Base-by-base conservation (phyloP, 768 basidiomycete species). In the Clitopilus passeckerianus region DNA sequence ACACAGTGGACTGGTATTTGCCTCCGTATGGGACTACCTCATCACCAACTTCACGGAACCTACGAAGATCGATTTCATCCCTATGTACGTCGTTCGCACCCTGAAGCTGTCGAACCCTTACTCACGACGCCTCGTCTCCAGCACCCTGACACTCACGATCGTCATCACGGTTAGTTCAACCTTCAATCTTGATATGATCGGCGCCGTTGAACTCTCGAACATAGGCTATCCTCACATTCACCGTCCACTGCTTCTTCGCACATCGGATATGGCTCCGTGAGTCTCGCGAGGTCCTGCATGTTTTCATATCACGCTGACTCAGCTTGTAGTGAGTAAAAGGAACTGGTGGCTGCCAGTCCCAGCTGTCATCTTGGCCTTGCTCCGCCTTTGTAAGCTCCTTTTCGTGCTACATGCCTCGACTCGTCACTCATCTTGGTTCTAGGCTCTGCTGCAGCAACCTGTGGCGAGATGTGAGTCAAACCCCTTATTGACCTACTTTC, bases 251-350 rank as follows among this genome's bases (percentile, higher is more conserved):
- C 30, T 75, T 75, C 68, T 74, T 76, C 46, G 72, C 74, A 15
- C 70, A 73, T 44, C 65, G 78, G 8, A 75, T 80, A 23, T 75
- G 71, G 59, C 68, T 68, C 64, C 63, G 78, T 78, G 60, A 56
- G 77, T 68, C 43, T 14, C 14, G 12, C 23, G 15, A 27, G 30
- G 34, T 24, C 34, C 30, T n/a, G 14, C 24, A n/a, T 52, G 6
- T 1, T 34, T 12, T 4, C 43, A 24, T n/a, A 23, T 12, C 33
- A 24, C 10, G 22, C 27, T 10, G 24, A 34, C 57, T 37, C 20
- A 27, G 37, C n/a, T 10, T 34, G 15, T 53, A 79, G 76, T 79
- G 57, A 75, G 76, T 68, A 68, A 68, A 43, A 57, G 63, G 16
- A 79, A 75, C 54, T 72, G 67, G 64, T 71, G 0, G 70, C 77